Evolutionary conservation across 2,329 filamentous ascomycete species (phyloP), one percentile per base, ranked within the genome.

Genomic region (Lasiodiplodia theobromae): DNA sequence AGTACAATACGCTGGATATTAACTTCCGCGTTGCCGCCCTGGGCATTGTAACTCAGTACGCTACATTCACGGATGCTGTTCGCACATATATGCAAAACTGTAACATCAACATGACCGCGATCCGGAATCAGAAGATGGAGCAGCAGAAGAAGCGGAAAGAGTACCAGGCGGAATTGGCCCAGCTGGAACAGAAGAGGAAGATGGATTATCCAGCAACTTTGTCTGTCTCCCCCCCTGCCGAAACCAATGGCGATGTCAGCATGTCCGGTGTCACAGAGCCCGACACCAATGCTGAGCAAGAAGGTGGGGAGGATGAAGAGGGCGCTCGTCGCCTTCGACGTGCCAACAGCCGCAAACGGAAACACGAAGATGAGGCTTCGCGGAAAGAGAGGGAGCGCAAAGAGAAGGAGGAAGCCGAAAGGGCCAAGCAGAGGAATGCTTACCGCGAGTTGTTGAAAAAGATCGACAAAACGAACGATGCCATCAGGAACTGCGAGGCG

Each of bases 101-200:
- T 81, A 93, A 92, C 71, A 92, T 95, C 76, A 92, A 93, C 66
- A 97, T 98, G 94, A 99, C 96, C 1, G 89, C 90, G 67, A 93
- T 96, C 76, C 90, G 96, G 62, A 99, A 99, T 80, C 92, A 96
- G 77, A 97, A 97, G 82, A 97, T 97, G 70, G 93, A 97, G 72
- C 91, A 89, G 80, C 95, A 98, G 81, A 88, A 94, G 72, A 88
- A 92, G 73, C 89, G 92, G 71, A 91, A 90, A 78, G 81, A 83
- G 72, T 80, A 84, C 83, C 87, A 82, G 81, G 86, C 84, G 77
- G 91, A 94, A 66, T 82, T 95, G 31, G 89, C 89, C 71, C 82
- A 84, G 31, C 83, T 94, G 2, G 91, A 93, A 71, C 90, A 93
- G 66, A 88, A 93, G 77, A 87, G 89, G 69, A 93, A 92, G 78